These are phyloP conservation scores for Stagonosporopsis rhizophila DNA, from an alignment of 2,329 filamentous ascomycete genomes.

Conservation along the genomic window DNA sequence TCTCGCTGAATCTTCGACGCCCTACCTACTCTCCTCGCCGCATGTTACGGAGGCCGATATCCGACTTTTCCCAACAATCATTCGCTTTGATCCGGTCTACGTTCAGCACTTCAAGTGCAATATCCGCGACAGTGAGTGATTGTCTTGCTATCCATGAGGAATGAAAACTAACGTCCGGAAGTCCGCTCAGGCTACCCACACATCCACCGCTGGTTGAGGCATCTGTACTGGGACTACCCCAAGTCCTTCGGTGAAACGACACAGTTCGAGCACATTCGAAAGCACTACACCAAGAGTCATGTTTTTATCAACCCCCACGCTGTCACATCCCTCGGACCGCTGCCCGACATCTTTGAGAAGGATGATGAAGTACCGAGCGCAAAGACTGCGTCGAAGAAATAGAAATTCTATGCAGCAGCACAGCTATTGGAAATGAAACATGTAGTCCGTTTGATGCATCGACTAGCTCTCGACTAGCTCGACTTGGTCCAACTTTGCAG, in stretches of 20 bases:
- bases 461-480: too few relatives aligned
- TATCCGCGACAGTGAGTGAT: constrained; percentile 67
- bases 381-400: constrained; percentile 29
- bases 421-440: neutral
- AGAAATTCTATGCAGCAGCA: neutral
- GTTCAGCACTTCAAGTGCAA: constrained; percentile 77
- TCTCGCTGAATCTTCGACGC: constrained; percentile 52
- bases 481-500: too few relatives aligned
- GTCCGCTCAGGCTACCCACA: constrained; percentile 77
- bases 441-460: neutral
- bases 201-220: constrained; percentile 80
- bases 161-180: neutral
- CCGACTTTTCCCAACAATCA: constrained; percentile 65
- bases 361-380: constrained; percentile 78
- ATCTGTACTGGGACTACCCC: constrained; percentile 72
- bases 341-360: constrained; percentile 79
- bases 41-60: constrained; percentile 58
- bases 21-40: constrained; percentile 56
- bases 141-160: neutral
- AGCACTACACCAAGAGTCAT: constrained; percentile 72
- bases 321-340: constrained; percentile 85
- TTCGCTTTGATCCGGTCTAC: constrained; percentile 64
- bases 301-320: constrained; percentile 68
- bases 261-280: constrained; percentile 95
- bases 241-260: constrained; percentile 85